Percentiles rank a stretch among this genome's conserved stretches.
Evolutionary conservation across 129 eudicot genomes (phyloP).

Genomic region (Heracleum sosnowskyi): DNA sequence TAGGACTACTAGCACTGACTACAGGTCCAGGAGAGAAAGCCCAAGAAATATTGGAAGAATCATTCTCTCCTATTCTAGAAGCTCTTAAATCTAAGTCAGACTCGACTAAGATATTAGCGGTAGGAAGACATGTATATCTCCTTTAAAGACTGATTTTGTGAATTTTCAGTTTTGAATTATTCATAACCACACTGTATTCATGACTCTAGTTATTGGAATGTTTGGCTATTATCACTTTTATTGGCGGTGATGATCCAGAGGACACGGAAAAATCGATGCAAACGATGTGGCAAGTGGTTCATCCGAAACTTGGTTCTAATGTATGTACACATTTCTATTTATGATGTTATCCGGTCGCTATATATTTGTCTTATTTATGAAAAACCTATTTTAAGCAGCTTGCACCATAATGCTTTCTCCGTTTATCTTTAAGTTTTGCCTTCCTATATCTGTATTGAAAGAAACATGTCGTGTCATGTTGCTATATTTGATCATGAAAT

Average conservation of each 20-base stretch:
- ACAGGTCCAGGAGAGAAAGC: slow-evolving; percentile 74
- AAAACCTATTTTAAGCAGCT: neutral
- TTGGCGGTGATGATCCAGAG: slow-evolving; percentile 77
- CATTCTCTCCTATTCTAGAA: slow-evolving; percentile 54
- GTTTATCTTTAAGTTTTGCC: neutral
- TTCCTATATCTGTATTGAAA: neutral
- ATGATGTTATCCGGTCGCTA: neutral
- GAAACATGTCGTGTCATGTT: neutral
- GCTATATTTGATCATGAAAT: neutral
- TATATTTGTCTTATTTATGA: neutral
- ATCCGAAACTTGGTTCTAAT: slow-evolving; percentile 81
- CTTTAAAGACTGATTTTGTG: neutral
- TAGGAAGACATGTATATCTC: slow-evolving; percentile 18
- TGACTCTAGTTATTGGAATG: slow-evolving; percentile 66
- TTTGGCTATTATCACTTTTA: slow-evolving; percentile 74
- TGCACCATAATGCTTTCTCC: neutral
- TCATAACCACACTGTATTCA: neutral
- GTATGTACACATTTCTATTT: slow-evolving; percentile 26
- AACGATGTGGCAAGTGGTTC: slow-evolving; percentile 87
- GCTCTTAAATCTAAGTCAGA: slow-evolving; percentile 69
- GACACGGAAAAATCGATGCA: slow-evolving; percentile 87
- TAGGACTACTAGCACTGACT: slow-evolving; percentile 83
- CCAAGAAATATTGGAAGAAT: slow-evolving; percentile 74
- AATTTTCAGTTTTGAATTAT: neutral
- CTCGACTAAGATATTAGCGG: slow-evolving; percentile 49